Base-by-base conservation (phyloP, 331 rosid genomes). In the Ulmus americana region DNA sequence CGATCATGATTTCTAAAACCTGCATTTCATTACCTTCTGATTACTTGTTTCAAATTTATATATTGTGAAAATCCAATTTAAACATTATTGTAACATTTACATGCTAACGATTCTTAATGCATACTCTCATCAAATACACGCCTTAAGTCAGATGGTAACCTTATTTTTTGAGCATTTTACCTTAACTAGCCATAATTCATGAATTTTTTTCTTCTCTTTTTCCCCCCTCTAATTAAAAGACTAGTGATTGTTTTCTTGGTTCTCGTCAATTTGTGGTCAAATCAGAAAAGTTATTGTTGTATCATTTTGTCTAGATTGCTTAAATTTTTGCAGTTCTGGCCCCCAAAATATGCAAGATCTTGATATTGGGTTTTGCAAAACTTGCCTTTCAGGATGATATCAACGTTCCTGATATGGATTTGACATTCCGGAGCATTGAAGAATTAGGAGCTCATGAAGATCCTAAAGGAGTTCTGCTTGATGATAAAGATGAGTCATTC, bases 301-400 rank as follows among this genome's bases (percentile, higher is more conserved):
- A 7, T 47, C 35, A 44, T 65, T 12, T 58, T 12, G 49, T 7
- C 16, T 8, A 28, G 14, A 11, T 48, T 58, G 22, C 58, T 73
- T 49, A 22, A 28, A 76, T 68, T 44, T 80, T 79, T 80, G 83
- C 83, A 91, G 96, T 45, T 88, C 48, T 91, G 97, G 97, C 74
- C 90, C 35, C 69, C 96, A 88, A 76, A 86, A 84, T 62, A 88
- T 91, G 80, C 90, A 91, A 80, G 95, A 91, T 77, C 87, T 91
- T 8, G 96, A 28, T 28, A 28, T 28, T 28, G 96, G 53, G 87
- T 91, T 65, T 28, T 91, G 97, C 38, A 90, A 86, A 88, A 52
- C 78, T 88, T 73, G 76, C 75, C 52, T 81, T 68, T 48, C 62
- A 38, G 28, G 97, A 88, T 57, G 95, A 84, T 80, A 84, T 91